These are phyloP conservation scores for Globomyces sp. DNA, from an alignment of 371 early-diverging fungal species.

Conservation along the genomic window DNA sequence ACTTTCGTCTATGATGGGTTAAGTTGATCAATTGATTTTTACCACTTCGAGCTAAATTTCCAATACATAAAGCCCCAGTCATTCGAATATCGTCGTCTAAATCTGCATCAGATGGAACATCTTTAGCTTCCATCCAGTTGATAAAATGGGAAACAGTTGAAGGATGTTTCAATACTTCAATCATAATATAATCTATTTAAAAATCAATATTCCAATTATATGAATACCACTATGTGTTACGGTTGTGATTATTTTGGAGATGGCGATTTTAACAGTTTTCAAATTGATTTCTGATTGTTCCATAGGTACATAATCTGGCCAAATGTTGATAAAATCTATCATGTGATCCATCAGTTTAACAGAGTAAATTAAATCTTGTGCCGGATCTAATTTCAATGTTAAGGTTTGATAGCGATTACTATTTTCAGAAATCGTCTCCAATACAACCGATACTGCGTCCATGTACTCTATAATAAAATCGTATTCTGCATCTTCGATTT, in stretches of 20 bases:
- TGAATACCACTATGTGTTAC: neutral
- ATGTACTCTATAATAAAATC: slow-evolving; percentile 37
- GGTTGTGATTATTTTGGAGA: neutral
- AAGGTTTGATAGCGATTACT: slow-evolving; percentile 21
- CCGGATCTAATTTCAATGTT: neutral
- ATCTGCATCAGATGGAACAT: slow-evolving; percentile 18
- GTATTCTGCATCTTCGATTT: slow-evolving; percentile 21
- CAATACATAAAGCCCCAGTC: slow-evolving; percentile 52
- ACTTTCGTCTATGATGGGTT: slow-evolving; percentile 32
- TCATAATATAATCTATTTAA: slow-evolving; percentile 45
- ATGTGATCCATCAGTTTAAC: neutral
- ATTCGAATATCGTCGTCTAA: slow-evolving; percentile 53
- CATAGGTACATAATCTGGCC: neutral
- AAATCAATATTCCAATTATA: too few species aligned
- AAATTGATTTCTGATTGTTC: slow-evolving; percentile 1
- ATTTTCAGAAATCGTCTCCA: slow-evolving; percentile 48
- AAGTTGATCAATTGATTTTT: neutral
- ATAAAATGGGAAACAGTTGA: slow-evolving; percentile 40
- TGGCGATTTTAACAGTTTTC: neutral
- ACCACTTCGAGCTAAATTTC: slow-evolving; percentile 53
- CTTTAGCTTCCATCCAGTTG: slow-evolving; percentile 40
- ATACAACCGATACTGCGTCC: slow-evolving; percentile 37
- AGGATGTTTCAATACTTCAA: slow-evolving; percentile 31
- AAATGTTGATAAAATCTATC: slow-evolving; percentile 8
- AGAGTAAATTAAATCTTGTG: neutral